These are phyloP conservation scores for Austroboletus rostrupii DNA, from an alignment of 1,284 basidiomycete species.

Conservation along the genomic window DNA sequence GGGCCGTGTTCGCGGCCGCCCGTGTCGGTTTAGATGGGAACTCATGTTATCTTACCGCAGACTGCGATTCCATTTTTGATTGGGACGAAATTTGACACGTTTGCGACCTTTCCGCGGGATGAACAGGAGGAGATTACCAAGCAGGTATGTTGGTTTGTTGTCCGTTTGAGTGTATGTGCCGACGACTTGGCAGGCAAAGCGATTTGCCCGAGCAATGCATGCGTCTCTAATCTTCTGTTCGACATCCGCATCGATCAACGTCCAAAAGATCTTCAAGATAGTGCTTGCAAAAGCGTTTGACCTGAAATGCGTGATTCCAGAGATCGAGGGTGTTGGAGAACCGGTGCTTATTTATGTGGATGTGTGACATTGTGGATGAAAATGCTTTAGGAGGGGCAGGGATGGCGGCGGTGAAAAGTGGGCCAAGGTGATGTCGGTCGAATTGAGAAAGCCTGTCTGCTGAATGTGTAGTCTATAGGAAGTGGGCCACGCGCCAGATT, in stretches of 20 bases:
- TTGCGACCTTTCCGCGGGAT: slow-evolving; percentile 91
- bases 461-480: slow-evolving; percentile 17
- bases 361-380: slow-evolving; percentile 50
- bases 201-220: slow-evolving; percentile 98
- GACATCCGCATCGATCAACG: slow-evolving; percentile 96
- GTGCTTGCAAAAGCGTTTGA: slow-evolving; percentile 88
- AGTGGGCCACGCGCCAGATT: slow-evolving; percentile 25
- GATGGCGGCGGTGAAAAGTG: slow-evolving; percentile 9
- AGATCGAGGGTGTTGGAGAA: slow-evolving; percentile 92
- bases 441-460: slow-evolving; percentile 12
- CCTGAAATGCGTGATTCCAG: slow-evolving; percentile 92
- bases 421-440: slow-evolving; percentile 29
- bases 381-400: slow-evolving; percentile 18
- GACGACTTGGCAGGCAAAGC: slow-evolving; percentile 66
- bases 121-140: slow-evolving; percentile 99
- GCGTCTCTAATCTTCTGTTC: slow-evolving; percentile 98
- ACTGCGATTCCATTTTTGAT: slow-evolving; percentile 95
- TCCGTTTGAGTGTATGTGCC: slow-evolving; percentile 9
- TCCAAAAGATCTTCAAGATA: slow-evolving; percentile 99
- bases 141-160: slow-evolving; percentile 52
- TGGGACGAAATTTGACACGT: slow-evolving; percentile 97
- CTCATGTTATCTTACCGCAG: slow-evolving; percentile 37
- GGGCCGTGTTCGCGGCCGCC: background rate
- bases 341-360: slow-evolving; percentile 91
- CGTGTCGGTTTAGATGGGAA: background rate